A percentile compares a stretch with the other conserved stretches of the same genome.
phyloP scores from a whole-genome alignment of 139 green algal genomes.

The Coelastrella sp. region DNA sequence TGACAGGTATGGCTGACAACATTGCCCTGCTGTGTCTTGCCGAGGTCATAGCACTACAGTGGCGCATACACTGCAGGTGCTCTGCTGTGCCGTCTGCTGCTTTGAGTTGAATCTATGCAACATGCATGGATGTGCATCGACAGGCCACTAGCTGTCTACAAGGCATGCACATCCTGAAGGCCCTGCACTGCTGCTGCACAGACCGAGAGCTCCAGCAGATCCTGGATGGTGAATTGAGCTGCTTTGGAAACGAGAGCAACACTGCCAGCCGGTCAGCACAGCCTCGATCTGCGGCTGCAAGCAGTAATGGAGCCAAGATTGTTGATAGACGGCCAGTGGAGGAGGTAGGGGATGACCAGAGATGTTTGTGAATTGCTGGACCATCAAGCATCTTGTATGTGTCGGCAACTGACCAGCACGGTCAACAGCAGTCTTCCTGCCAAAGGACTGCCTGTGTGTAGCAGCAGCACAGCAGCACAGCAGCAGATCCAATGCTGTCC shows the following conservation, averaged over 20 bases:
- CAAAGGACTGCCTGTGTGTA: no score
- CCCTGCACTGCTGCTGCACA: neutral
- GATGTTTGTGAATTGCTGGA: neutral
- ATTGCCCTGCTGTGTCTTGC: neutral
- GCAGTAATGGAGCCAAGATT: neutral
- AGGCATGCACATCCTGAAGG: no score
- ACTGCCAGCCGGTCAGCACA: neutral
- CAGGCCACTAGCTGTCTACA: no score
- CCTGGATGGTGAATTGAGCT: neutral
- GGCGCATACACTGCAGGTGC: no score
- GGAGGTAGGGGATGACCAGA: neutral
- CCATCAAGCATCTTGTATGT: neutral
- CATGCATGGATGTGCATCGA: no score
- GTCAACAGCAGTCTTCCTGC: no score
- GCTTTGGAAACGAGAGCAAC: neutral
- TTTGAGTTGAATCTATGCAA: no score
- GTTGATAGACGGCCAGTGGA: slow-evolving; percentile 3
- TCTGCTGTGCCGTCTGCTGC: no score
- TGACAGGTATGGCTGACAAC: neutral
- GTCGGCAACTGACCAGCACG: no score
- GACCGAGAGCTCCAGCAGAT: slow-evolving; percentile 20
- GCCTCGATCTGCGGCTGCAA: neutral
- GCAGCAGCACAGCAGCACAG: no score
- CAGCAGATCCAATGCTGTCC: no score
- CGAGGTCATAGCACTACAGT: no score